phyloP scores from a whole-genome alignment of 2,329 filamentous ascomycete species.

The Epicoccum nigrum region DNA sequence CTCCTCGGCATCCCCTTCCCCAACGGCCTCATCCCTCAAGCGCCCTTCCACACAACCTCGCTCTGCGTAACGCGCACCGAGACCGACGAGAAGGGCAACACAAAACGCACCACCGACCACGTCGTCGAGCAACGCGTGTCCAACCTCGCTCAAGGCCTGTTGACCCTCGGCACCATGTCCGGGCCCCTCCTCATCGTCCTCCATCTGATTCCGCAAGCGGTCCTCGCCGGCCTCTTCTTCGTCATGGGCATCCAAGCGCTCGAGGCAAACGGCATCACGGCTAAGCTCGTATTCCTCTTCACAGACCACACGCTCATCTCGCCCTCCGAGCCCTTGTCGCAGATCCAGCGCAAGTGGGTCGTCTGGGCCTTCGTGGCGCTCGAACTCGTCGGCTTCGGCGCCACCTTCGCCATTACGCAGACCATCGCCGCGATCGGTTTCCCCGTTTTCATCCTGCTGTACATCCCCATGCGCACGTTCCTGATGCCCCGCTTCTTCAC shows the following conservation, averaged over 20 bases:
- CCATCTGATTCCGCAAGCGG: slow-evolving; percentile 60
- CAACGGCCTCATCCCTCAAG: slow-evolving; percentile 65
- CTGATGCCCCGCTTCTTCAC: slow-evolving; percentile 59
- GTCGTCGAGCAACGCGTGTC: slow-evolving; percentile 64
- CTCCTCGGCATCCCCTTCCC: slow-evolving; percentile 64
- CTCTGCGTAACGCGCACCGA: slow-evolving; percentile 52
- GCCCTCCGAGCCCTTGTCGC: slow-evolving; percentile 55
- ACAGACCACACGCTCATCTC: slow-evolving; percentile 56
- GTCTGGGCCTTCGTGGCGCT: slow-evolving; percentile 59
- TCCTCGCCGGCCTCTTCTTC: slow-evolving; percentile 64
- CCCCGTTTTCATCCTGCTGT: slow-evolving; percentile 61
- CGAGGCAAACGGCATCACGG: slow-evolving; percentile 60
- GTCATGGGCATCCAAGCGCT: slow-evolving; percentile 61
- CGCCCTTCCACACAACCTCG: slow-evolving; percentile 64
- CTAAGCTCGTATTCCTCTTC: slow-evolving; percentile 58
- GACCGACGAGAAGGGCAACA: slow-evolving; percentile 51
- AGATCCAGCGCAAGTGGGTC: slow-evolving; percentile 51
- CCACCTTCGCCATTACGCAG: slow-evolving; percentile 64
- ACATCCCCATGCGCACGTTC: slow-evolving; percentile 61
- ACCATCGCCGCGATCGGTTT: slow-evolving; percentile 66
- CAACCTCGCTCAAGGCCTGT: slow-evolving; percentile 62
- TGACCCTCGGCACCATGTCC: slow-evolving; percentile 63
- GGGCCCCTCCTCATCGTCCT: slow-evolving; percentile 60
- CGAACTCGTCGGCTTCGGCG: slow-evolving; percentile 59
- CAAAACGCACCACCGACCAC: slow-evolving; percentile 50